These are phyloP conservation scores for Fraxinus cuspidata DNA, from an alignment of 257 asterid species.

Conservation along the genomic window DNA sequence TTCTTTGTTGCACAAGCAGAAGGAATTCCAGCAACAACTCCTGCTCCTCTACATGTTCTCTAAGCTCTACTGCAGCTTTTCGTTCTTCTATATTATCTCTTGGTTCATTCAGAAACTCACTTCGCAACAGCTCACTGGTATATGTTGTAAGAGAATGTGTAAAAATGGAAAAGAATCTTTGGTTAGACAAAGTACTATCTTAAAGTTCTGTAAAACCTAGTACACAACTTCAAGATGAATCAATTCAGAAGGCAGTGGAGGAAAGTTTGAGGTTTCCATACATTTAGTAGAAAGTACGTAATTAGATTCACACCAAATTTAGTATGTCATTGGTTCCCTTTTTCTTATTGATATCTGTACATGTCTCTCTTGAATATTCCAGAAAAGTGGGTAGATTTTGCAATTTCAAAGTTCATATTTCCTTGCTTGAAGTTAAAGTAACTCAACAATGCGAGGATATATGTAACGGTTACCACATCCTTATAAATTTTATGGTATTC, in stretches of 20 bases:
- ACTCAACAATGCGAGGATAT: too few relatives aligned
- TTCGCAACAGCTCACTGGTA: constrained; percentile 78
- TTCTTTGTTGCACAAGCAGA: constrained; percentile 67
- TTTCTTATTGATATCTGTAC: too few relatives aligned
- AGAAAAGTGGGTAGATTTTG: too few relatives aligned
- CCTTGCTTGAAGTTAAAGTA: too few relatives aligned
- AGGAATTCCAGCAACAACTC: constrained; percentile 87
- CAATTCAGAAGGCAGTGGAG: too few relatives aligned
- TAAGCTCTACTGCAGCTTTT: constrained; percentile 76
- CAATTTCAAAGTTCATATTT: too few relatives aligned
- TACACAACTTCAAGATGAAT: neutral
- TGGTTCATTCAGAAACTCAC: constrained; percentile 84
- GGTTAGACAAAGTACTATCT: constrained; percentile 3
- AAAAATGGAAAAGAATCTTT: constrained; percentile 13
- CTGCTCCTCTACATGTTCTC: constrained; percentile 84
- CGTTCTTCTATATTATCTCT: constrained; percentile 76
- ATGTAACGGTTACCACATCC: too few relatives aligned
- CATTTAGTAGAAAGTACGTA: neutral
- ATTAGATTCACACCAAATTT: neutral
- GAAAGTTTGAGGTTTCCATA: too few relatives aligned
- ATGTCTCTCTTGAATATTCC: too few relatives aligned
- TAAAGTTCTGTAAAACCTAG: constrained; percentile 3
- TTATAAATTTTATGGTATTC: too few relatives aligned
- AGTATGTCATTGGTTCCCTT: too few relatives aligned
- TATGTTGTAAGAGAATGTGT: constrained; percentile 16